Evolutionary conservation across 345 rosid species (phyloP).

Genomic region (Moricandia moricandioides): DNA sequence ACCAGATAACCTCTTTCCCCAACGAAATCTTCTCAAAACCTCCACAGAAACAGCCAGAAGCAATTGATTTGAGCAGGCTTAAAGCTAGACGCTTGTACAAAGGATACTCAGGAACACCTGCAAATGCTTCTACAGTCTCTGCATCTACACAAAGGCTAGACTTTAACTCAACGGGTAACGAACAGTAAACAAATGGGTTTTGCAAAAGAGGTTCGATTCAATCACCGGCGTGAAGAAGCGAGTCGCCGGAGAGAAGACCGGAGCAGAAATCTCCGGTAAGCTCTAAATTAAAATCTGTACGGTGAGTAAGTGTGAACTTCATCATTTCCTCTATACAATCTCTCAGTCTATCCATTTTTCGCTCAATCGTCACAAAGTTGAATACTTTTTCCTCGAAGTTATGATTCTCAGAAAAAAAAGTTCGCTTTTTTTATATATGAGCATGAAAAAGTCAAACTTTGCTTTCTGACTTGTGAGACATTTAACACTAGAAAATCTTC

Average conservation of each 20-base stretch:
- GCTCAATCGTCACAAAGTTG: not conserved
- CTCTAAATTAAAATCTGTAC: slow-evolving; percentile 36
- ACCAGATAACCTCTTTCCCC: slow-evolving; percentile 24
- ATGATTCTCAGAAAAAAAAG: not conserved
- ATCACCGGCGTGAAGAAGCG: slow-evolving; percentile 21
- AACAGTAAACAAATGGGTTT: not conserved
- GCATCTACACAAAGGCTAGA: not conserved
- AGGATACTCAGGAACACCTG: slow-evolving; percentile 53
- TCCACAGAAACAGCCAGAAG: slow-evolving; percentile 34
- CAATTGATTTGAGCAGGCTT: slow-evolving; percentile 42
- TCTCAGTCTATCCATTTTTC: slow-evolving; percentile 36
- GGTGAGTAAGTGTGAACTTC: slow-evolving; percentile 44
- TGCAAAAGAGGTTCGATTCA: not conserved
- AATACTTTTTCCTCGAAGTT: not conserved
- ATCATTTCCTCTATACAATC: slow-evolving; percentile 44
- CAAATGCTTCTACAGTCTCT: slow-evolving; percentile 32
- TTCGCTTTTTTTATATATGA: not conserved
- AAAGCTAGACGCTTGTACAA: slow-evolving; percentile 50
- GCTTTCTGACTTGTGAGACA: not conserved
- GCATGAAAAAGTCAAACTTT: not conserved
- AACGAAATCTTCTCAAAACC: slow-evolving; percentile 26
- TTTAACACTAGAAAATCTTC: not conserved
- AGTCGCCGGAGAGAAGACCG: slow-evolving; percentile 37
- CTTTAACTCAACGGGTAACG: not conserved
- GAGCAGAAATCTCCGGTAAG: slow-evolving; percentile 48